Evolutionary conservation across 805 yeast species (phyloP), one percentile per base, ranked within the genome.

Genomic region (Ascoidea asiatica): DNA sequence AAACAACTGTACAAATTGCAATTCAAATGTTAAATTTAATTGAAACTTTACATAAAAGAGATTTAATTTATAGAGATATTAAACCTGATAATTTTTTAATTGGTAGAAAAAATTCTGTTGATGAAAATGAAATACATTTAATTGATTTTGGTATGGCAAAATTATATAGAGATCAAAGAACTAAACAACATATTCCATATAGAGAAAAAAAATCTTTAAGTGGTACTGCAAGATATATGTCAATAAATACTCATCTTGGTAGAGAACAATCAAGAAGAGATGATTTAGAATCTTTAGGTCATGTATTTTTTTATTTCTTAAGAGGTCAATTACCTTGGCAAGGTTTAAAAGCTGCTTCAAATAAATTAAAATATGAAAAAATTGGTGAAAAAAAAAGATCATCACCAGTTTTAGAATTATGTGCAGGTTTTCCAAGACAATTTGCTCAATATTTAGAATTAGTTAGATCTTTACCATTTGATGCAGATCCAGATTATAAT

Each of bases 111-210:
- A 83, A 81, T 39, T 73, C 87, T 38, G 77, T 84, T 15, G 84
- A 85, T 54, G 95, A 89, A 46, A 88, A 89, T 59, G 72, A 74
- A 46, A 85, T 92, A 43, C 88, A 86, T 64, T 71, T 92, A 50
- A 95, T 92, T 45, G 98, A 92, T 65, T 92, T 92, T 60, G 98
- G 98, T 51, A 92, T 92, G 97, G 97, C 97, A 23, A 92, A 92
- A 64, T 94, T 86, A 58, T 92, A 89, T 65, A 78, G 97, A 59
- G 98, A 92, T 66, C 97, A 97, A 44, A 83, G 86, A 62, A 82
- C 97, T 11, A 87, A 87, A 58, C 83, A 81, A 58, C 98, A 92
- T 63, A 92, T 92, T 52, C 97, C 98, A 29, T 92, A 89, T 64
- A 74, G 97, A 56, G 98, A 92, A 62, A 86, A 89, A 62, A 92